Evolutionary conservation across 352 stramenopile genomes (phyloP), one percentile per base, ranked within the genome.

Genomic region (Globisporangium paddicum): DNA sequence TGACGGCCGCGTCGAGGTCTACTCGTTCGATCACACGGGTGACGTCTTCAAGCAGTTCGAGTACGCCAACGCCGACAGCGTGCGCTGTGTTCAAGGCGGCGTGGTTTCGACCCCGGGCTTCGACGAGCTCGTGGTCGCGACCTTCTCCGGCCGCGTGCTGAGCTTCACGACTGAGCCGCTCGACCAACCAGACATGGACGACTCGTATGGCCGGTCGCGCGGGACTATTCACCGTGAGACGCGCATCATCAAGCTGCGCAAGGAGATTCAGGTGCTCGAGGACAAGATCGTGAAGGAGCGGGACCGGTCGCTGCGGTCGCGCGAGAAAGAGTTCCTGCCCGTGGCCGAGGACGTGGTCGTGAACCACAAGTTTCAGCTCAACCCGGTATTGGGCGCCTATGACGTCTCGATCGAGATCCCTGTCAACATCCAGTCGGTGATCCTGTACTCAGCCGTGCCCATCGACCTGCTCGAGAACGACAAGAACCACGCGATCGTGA

Each of bases 121-220:
- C 46, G 79, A 93, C 16, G 84, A 96, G 55, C 44, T 96, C 32
- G 68, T 96, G 2, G 73, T 79, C 10, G 84, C 74, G 3, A 94
- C 86, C 6, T 96, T 93, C 58, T 89, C 82, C 2, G 86, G 86
- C 0, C 76, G 82, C 37, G 68, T 96, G 0, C 65, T 94, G 42
- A 92, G 79, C 55, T 93, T 94, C 51, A 96, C 80, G 30, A 90
- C 86, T 5, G 84, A 94, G 55, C 82, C 84, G 6, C 72, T 94
- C 14, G 83, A 93, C 35, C 75, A 93, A 35, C 69, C 73, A 1
- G 86, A 93, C 47, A 60, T 58, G 1, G 82, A 90, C 25, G 86
- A 96, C 58, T 73, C 69, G n/a, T 88, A 89, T 40, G 84, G 86
- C 6, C 77, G 86, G 23, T 86, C 84, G 5, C 79, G 85, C 23